phyloP scores from a whole-genome alignment of 768 basidiomycete species.

The Mycena epipterygia region DNA sequence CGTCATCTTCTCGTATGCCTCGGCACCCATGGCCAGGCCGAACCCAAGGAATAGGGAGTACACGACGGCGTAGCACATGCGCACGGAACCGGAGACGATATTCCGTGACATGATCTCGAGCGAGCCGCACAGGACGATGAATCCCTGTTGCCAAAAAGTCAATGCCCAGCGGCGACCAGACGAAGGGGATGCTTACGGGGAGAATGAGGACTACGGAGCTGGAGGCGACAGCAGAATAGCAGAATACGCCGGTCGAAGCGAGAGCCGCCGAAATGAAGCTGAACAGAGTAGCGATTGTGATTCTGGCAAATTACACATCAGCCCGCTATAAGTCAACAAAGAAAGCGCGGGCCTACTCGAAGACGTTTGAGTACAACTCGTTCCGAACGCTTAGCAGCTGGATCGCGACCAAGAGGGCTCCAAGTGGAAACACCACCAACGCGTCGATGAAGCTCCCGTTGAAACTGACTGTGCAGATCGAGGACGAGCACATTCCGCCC shows the following conservation, averaged over 20 bases:
- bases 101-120: slow-evolving; percentile 86
- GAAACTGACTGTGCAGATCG: slow-evolving; percentile 82
- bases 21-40: slow-evolving; percentile 85
- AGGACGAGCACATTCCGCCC: slow-evolving; percentile 82
- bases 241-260: slow-evolving; percentile 76
- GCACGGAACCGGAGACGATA: slow-evolving; percentile 87
- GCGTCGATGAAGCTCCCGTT: slow-evolving; percentile 85
- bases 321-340: neutral
- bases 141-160: slow-evolving; percentile 54
- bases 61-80: slow-evolving; percentile 82
- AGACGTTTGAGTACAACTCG: slow-evolving; percentile 85
- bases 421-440: slow-evolving; percentile 79
- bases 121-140: slow-evolving; percentile 78
- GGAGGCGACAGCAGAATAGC: slow-evolving; percentile 86
- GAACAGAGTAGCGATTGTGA: slow-evolving; percentile 83
- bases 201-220: slow-evolving; percentile 85
- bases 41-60: slow-evolving; percentile 87
- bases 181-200: slow-evolving; percentile 60
- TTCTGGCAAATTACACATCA: slow-evolving; percentile 54
- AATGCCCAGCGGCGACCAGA: slow-evolving; percentile 19
- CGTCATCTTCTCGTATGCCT: slow-evolving; percentile 73
- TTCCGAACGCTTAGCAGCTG: slow-evolving; percentile 81
- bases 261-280: slow-evolving; percentile 86
- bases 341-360: slow-evolving; percentile 63
- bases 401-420: slow-evolving; percentile 78